Conservation (phyloP, 2,329 filamentous ascomycete genomes). For the Fusarium austroafricanum region DNA sequence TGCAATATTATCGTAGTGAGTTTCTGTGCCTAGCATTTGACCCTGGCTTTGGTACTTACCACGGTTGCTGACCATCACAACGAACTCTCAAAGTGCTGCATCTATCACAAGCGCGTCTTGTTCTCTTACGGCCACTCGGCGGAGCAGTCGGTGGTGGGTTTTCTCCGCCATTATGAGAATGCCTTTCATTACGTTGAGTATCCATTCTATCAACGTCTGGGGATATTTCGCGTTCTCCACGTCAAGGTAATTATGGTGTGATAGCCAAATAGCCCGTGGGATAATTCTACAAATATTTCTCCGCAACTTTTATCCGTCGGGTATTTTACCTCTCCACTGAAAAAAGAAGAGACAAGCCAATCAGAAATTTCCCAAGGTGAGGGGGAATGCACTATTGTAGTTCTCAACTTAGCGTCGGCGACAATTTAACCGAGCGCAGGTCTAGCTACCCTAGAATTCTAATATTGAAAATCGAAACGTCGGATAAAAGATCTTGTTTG, state of each 20-base stretch:
- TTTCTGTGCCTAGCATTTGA: no score
- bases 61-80: constrained; percentile 1
- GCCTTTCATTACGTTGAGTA: background rate
- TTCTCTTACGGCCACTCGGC: background rate
- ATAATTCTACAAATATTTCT: background rate
- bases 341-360: background rate
- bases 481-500: background rate
- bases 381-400: background rate
- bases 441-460: background rate
- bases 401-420: no score
- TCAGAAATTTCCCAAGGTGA: background rate
- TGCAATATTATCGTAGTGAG: background rate
- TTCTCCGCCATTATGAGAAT: background rate
- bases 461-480: background rate
- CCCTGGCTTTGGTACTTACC: background rate
- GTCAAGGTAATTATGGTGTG: background rate
- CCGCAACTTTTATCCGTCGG: background rate
- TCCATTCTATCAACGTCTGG: background rate
- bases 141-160: background rate
- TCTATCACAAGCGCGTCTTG: constrained; percentile 1
- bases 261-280: background rate
- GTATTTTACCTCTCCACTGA: background rate
- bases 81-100: background rate
- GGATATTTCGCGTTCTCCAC: no score
- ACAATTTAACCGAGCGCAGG: no score